A percentile compares a stretch with the other conserved stretches of the same genome.
phyloP scores from a whole-genome alignment of 371 early-diverging fungal genomes.

The Nematocida parisii region DNA sequence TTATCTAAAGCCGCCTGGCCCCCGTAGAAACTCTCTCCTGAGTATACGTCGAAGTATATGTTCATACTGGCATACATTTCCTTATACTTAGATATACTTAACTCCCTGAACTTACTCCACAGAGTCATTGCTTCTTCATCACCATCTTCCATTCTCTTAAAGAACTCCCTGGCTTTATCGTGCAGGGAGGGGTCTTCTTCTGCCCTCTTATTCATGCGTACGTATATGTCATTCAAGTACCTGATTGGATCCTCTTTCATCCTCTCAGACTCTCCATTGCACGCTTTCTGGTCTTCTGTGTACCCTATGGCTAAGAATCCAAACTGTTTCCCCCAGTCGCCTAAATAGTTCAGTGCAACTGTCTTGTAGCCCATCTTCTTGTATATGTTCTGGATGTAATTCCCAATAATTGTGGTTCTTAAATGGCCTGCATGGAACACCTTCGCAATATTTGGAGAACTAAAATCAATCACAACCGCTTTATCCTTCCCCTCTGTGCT shows the following conservation, averaged over 20 bases:
- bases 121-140: slow-evolving; percentile 77
- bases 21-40: slow-evolving; percentile 90
- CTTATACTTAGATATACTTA: slow-evolving; percentile 88
- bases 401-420: slow-evolving; percentile 93
- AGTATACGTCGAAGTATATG: slow-evolving; percentile 89
- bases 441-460: slow-evolving; percentile 97
- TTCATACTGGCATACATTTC: slow-evolving; percentile 85
- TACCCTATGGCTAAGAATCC: slow-evolving; percentile 88
- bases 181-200: slow-evolving; percentile 75
- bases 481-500: slow-evolving; percentile 72
- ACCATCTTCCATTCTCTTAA: slow-evolving; percentile 91
- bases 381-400: slow-evolving; percentile 80
- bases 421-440: slow-evolving; percentile 98
- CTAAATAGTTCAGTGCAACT: slow-evolving; percentile 89
- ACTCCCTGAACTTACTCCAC: slow-evolving; percentile 85
- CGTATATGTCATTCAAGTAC: slow-evolving; percentile 90
- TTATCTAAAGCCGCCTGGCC: slow-evolving; percentile 74
- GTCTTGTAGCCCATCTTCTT: slow-evolving; percentile 81
- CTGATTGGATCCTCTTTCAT: slow-evolving; percentile 81
- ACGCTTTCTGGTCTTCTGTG: slow-evolving; percentile 73
- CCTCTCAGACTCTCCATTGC: slow-evolving; percentile 64
- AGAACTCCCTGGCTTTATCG: slow-evolving; percentile 86
- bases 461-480: slow-evolving; percentile 82
- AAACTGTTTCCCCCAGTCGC: slow-evolving; percentile 99
- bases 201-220: slow-evolving; percentile 78